Evolutionary conservation across 345 rosid species (phyloP).

Genomic region (thale cress (Arabidopsis thaliana)): DNA sequence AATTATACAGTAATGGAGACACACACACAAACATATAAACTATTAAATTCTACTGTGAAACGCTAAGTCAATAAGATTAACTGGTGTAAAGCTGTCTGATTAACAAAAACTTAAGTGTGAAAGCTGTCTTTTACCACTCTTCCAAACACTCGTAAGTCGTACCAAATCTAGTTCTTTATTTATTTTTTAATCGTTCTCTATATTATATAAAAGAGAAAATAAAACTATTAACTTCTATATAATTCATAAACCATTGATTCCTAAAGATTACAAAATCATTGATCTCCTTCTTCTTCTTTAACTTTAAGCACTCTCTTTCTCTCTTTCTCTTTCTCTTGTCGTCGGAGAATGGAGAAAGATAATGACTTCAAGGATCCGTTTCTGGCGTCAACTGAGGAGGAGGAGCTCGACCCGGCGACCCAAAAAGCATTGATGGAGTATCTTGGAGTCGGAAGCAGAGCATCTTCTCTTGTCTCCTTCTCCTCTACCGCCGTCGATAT

Average conservation of each 20-base stretch:
- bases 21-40: slow-evolving; percentile 4
- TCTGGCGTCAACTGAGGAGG: slow-evolving; percentile 46
- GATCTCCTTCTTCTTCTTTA: background rate
- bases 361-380: slow-evolving; percentile 44
- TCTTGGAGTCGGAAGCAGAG: slow-evolving; percentile 30
- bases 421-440: slow-evolving; percentile 33
- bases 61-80: slow-evolving; percentile 34
- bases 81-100: slow-evolving; percentile 31
- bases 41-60: slow-evolving; percentile 10
- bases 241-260: slow-evolving; percentile 9
- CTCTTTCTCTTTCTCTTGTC: background rate
- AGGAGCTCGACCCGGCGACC: slow-evolving; percentile 41
- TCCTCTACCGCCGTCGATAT: slow-evolving; percentile 59
- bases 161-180: background rate
- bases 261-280: background rate
- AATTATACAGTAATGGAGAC: slow-evolving; percentile 9
- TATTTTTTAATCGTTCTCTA: too few relatives aligned
- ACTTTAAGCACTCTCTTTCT: background rate
- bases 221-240: background rate
- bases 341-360: slow-evolving; percentile 47
- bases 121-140: slow-evolving; percentile 41
- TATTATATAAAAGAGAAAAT: background rate
- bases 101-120: background rate
- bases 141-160: slow-evolving; percentile 1
- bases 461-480: slow-evolving; percentile 53